Conservation (phyloP, 129 eudicot species). For the Ambrosia trifida region DNA sequence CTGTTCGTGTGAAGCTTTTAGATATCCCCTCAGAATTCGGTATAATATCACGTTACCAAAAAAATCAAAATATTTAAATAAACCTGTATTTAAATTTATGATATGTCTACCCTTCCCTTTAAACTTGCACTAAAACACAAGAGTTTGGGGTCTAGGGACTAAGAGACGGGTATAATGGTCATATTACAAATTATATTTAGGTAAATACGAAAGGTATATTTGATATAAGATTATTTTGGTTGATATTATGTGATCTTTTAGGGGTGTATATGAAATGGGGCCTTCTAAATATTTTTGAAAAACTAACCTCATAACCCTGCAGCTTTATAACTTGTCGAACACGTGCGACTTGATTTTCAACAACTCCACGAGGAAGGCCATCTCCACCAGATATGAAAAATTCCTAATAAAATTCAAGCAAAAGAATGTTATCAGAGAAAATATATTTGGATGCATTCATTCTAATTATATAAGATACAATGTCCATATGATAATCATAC, state of each 20-base stretch:
- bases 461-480: not conserved
- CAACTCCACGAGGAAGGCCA: slow-evolving; percentile 99
- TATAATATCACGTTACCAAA: not conserved
- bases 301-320: slow-evolving; percentile 85
- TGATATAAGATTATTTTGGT: not conserved
- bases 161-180: not conserved
- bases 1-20: not conserved
- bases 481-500: not conserved
- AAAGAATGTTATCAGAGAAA: not conserved
- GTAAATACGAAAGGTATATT: not conserved
- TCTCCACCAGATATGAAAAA: slow-evolving; percentile 99
- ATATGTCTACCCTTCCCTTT: not conserved
- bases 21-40: not conserved
- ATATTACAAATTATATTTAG: not conserved
- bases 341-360: slow-evolving; percentile 89
- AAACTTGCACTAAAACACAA: not conserved
- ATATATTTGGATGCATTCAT: not conserved
- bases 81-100: not conserved
- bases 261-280: not conserved
- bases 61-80: not conserved
- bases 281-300: not conserved
- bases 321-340: slow-evolving; percentile 86
- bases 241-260: not conserved
- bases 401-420: slow-evolving; percentile 46
- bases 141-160: not conserved